Evolutionary conservation across 2,329 filamentous ascomycete genomes (phyloP).

Genomic region (Chrysoporthe deuterocubensis): DNA sequence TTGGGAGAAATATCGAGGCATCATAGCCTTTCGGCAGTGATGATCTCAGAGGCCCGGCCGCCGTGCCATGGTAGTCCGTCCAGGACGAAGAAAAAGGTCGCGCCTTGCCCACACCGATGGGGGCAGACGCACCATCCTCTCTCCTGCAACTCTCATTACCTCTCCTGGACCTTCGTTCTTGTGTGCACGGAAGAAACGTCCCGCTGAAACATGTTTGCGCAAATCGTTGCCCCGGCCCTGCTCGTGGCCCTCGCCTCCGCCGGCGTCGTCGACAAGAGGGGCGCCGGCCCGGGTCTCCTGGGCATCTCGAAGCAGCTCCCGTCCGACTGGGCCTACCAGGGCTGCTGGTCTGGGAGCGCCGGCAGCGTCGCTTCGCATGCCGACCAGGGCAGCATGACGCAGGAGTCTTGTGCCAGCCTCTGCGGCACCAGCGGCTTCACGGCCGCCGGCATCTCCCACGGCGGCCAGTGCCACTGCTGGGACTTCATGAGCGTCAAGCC

Average conservation of each 20-base stretch:
- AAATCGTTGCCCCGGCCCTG: not conserved
- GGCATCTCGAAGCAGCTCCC: too few species aligned
- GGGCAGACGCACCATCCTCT: not conserved
- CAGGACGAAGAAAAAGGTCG: not conserved
- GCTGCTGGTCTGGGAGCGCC: not conserved
- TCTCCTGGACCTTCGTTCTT: not conserved
- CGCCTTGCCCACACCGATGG: not conserved
- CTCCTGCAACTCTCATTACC: not conserved
- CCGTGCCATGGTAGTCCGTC: not conserved
- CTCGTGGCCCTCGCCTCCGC: constrained; percentile 4
- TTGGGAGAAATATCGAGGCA: not conserved
- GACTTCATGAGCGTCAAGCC: not conserved
- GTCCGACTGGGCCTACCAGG: constrained; percentile 4
- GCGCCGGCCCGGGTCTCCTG: too few species aligned
- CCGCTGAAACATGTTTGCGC: not conserved
- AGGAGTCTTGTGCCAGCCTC: not conserved
- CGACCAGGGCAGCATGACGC: not conserved
- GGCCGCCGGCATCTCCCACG: not conserved
- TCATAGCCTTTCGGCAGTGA: not conserved
- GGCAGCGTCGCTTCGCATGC: not conserved
- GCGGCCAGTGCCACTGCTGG: constrained; percentile 9
- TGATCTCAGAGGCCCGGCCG: not conserved
- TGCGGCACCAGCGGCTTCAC: not conserved
- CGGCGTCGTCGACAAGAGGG: not conserved
- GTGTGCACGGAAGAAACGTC: too few species aligned